Conservation (phyloP, 2,329 filamentous ascomycete species). For the Colletotrichum sp. region DNA sequence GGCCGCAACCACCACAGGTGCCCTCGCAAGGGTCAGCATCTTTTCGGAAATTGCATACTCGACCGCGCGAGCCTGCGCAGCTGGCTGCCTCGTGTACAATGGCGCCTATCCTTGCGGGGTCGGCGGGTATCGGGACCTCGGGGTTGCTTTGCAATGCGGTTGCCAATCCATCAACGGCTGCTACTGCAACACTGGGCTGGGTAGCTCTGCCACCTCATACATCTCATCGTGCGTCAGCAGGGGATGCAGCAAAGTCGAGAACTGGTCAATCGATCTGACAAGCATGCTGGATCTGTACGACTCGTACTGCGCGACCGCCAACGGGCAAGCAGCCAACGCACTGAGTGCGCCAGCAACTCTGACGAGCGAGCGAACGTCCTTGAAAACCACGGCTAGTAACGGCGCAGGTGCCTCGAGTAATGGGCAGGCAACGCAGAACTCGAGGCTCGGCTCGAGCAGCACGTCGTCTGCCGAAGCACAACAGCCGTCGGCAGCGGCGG, state of each 20-base stretch:
- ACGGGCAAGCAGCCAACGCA: conserved; percentile 16
- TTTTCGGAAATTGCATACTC: conserved; percentile 9
- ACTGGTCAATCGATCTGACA: conserved; percentile 24
- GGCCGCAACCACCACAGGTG: conserved; percentile 1
- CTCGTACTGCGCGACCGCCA: conserved; percentile 28
- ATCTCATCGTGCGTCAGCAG: conserved; percentile 26
- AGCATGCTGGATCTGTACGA: conserved; percentile 26
- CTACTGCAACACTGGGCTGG: conserved; percentile 26
- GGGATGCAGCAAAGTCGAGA: conserved; percentile 24
- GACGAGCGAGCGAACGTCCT: not conserved
- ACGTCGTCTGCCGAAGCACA: not conserved
- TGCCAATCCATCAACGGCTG: conserved; percentile 28
- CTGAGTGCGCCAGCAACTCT: not conserved
- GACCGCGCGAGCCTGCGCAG: conserved; percentile 26
- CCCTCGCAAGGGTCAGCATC: conserved; percentile 17
- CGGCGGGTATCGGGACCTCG: conserved; percentile 23
- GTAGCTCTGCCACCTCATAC: conserved; percentile 27
- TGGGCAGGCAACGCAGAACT: not conserved
- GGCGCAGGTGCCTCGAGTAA: not conserved
- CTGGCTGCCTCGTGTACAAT: conserved; percentile 26
- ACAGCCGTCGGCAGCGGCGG: not conserved
- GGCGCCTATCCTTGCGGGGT: conserved; percentile 23
- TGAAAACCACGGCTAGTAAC: not conserved
- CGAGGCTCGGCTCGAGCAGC: not conserved
- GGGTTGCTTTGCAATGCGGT: conserved; percentile 26